phyloP scores from a whole-genome alignment of 306 rosid genomes.

The Malus sieversii region DNA sequence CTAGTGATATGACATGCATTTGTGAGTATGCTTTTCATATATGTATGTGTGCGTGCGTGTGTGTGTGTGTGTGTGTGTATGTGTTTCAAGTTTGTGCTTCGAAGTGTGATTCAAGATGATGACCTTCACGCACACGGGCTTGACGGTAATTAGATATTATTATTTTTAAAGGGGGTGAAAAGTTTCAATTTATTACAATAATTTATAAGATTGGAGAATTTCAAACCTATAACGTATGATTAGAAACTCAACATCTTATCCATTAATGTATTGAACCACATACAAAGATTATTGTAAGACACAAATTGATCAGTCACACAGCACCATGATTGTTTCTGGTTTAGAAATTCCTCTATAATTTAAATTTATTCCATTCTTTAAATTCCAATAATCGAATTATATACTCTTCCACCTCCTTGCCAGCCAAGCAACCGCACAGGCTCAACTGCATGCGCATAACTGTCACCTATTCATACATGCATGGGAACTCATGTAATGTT shows the following conservation, averaged over 20 bases:
- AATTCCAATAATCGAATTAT: background rate
- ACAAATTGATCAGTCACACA: background rate
- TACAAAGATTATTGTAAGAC: background rate
- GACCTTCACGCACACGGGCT: constrained; percentile 25
- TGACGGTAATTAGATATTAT: background rate
- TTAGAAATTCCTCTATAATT: background rate
- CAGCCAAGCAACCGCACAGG: constrained; percentile 21
- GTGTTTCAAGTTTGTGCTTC: background rate
- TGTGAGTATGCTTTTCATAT: background rate
- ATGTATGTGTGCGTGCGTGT: too few relatives aligned
- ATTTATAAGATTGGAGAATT: too few relatives aligned
- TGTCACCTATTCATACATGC: background rate
- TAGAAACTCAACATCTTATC: too few relatives aligned
- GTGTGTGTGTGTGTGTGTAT: background rate
- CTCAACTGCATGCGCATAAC: background rate
- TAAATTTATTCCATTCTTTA: background rate
- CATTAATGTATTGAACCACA: too few relatives aligned
- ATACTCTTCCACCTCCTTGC: background rate
- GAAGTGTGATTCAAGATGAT: constrained; percentile 29
- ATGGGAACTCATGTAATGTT: constrained; percentile 24
- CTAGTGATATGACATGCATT: background rate
- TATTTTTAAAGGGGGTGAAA: too few relatives aligned
- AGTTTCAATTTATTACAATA: too few relatives aligned
- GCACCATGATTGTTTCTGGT: background rate
- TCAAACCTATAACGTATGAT: too few relatives aligned